A percentile compares a stretch with the other conserved stretches of the same genome.
phyloP scores from a whole-genome alignment of 2,329 filamentous ascomycete genomes.

The Aspergillus sp. region DNA sequence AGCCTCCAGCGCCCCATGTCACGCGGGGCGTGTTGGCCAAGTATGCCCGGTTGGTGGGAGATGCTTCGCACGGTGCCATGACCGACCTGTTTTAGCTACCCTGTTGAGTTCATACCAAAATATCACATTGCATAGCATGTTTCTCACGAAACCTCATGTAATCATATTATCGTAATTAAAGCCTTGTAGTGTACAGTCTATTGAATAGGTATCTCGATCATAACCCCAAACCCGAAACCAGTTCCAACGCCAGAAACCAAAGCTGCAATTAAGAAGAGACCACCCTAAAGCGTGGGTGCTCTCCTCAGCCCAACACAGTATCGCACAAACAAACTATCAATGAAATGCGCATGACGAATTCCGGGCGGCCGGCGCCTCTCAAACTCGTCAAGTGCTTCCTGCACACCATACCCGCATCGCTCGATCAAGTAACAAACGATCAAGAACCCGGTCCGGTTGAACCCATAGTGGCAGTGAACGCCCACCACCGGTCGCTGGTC shows the following conservation, averaged over 20 bases:
- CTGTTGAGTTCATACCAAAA: too few relatives aligned
- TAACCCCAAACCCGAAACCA: constrained; percentile 7
- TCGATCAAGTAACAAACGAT: constrained; percentile 90
- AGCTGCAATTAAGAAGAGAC: constrained; percentile 14
- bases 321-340: constrained; percentile 76
- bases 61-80: constrained; percentile 87
- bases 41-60: constrained; percentile 81
- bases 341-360: constrained; percentile 85
- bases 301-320: constrained; percentile 59
- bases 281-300: constrained; percentile 35
- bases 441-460: constrained; percentile 91
- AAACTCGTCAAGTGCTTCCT: constrained; percentile 78
- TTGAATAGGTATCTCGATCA: background rate
- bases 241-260: constrained; percentile 15
- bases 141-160: too few relatives aligned
- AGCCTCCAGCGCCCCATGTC: constrained; percentile 66
- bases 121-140: too few relatives aligned
- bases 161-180: too few relatives aligned
- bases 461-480: constrained; percentile 94
- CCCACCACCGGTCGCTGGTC: constrained; percentile 58
- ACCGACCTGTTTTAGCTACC: constrained; percentile 65
- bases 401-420: constrained; percentile 65
- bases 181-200: too few relatives aligned
- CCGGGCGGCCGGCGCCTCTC: constrained; percentile 70
- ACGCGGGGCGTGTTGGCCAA: constrained; percentile 84